A percentile compares a stretch with the other conserved stretches of the same genome.
Conservation (phyloP, 441 rosid genomes). For the Pelargonium cotyledonis region DNA sequence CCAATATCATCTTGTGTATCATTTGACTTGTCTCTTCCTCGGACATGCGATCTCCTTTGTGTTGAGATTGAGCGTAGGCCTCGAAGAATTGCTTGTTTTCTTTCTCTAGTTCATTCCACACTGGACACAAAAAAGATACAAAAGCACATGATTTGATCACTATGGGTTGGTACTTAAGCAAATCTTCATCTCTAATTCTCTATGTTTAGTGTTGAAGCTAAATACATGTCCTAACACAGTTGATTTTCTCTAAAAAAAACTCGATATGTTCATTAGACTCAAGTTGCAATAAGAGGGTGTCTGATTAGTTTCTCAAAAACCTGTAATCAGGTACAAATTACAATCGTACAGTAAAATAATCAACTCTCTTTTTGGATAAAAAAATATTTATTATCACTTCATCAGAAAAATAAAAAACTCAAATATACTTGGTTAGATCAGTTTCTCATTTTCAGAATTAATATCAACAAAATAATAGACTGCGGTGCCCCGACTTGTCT, state of each 20-base stretch:
- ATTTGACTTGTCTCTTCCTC: conserved; percentile 74
- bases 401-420: too few species aligned
- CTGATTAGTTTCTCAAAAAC: too few species aligned
- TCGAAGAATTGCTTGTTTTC: conserved; percentile 89
- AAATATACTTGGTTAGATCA: too few species aligned
- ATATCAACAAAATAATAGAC: too few species aligned
- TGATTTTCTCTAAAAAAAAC: not conserved
- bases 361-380: too few species aligned
- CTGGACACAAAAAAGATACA: conserved; percentile 25
- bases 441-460: too few species aligned
- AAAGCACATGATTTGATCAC: not conserved
- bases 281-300: not conserved
- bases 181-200: not conserved
- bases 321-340: too few species aligned
- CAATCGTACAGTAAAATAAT: too few species aligned
- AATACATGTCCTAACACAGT: not conserved
- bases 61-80: conserved; percentile 52
- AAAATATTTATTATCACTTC: too few species aligned
- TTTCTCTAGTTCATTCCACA: conserved; percentile 87
- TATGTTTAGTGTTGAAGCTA: not conserved
- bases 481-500: too few species aligned
- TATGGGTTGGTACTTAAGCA: not conserved
- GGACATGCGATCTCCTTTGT: conserved; percentile 61
- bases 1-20: conserved; percentile 65
- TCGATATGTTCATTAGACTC: not conserved